Conservation (phyloP, 2,329 filamentous ascomycete species). For the Ilyonectria robusta region DNA sequence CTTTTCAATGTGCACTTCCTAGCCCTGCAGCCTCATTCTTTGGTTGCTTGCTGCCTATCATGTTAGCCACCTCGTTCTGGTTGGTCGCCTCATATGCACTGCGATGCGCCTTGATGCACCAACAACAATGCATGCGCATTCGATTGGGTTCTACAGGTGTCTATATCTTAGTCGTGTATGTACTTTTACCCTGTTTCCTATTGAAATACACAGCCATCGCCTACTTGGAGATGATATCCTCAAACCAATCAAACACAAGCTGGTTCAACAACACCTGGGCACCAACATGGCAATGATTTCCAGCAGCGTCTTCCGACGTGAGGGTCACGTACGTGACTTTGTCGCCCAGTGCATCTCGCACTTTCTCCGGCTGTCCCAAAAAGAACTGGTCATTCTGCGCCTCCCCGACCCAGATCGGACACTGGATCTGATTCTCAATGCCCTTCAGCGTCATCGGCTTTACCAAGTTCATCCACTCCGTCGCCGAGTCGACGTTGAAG, state of each 20-base stretch:
- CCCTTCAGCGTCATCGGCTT: constrained; percentile 37
- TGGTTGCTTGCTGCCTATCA: not conserved
- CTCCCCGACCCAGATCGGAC: constrained; percentile 43
- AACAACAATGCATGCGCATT: not conserved
- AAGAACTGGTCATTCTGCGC: constrained; percentile 41
- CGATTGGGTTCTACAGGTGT: not conserved
- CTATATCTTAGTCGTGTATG: not conserved
- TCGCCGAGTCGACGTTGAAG: constrained; percentile 44
- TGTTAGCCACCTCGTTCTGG: not conserved
- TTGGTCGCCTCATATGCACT: not conserved
- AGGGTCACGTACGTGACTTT: constrained; percentile 28
- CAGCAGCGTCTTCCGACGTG: constrained; percentile 24
- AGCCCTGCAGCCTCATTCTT: not conserved
- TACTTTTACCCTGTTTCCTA: not conserved
- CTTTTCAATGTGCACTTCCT: not conserved
- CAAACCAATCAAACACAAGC: constrained; percentile 39
- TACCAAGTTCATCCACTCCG: constrained; percentile 35
- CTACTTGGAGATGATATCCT: not conserved
- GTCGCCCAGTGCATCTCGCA: constrained; percentile 30
- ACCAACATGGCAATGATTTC: constrained; percentile 37
- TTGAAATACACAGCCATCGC: not conserved
- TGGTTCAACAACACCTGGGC: constrained; percentile 36
- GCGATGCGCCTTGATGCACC: not conserved
- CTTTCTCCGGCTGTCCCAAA: constrained; percentile 28
- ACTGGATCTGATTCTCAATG: constrained; percentile 37